A percentile compares a stretch with the other conserved stretches of the same genome.
Conservation (phyloP, 495 filamentous ascomycete species). For the Talaromyces wortmannii region DNA sequence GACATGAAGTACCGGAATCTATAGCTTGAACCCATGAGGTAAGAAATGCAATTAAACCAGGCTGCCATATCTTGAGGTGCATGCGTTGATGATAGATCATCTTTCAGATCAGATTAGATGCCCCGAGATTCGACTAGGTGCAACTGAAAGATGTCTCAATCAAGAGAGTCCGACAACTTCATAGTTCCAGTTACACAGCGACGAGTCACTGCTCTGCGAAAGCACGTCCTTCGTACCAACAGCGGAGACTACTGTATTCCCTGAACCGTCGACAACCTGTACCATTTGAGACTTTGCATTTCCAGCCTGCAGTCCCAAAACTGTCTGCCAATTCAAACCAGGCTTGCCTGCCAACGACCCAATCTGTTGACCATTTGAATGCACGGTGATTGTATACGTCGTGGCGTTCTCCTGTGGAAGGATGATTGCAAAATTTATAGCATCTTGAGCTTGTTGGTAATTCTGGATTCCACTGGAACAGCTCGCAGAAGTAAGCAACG, state of each 20-base stretch:
- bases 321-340: constrained; percentile 7
- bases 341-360: not conserved
- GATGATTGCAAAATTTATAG: constrained; percentile 7
- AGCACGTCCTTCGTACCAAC: constrained; percentile 6
- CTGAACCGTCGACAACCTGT: not conserved
- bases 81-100: too few species aligned
- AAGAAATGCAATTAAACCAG: too few species aligned
- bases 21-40: too few species aligned
- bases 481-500: constrained; percentile 2
- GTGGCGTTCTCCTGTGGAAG: not conserved
- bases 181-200: constrained; percentile 6
- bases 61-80: too few species aligned
- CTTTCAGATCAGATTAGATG: too few species aligned
- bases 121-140: too few species aligned
- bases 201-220: not conserved
- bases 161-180: constrained; percentile 2
- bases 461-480: constrained; percentile 4
- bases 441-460: constrained; percentile 1
- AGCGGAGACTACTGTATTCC: constrained; percentile 4
- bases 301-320: not conserved
- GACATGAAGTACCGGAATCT: too few species aligned
- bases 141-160: too few species aligned
- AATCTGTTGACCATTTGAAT: constrained; percentile 1
- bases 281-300: too few species aligned
- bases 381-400: constrained; percentile 4